Evolutionary conservation across 169 alveolate species (phyloP), one percentile per base, ranked within the genome.

Genomic region (Plasmodium falciparum): DNA sequence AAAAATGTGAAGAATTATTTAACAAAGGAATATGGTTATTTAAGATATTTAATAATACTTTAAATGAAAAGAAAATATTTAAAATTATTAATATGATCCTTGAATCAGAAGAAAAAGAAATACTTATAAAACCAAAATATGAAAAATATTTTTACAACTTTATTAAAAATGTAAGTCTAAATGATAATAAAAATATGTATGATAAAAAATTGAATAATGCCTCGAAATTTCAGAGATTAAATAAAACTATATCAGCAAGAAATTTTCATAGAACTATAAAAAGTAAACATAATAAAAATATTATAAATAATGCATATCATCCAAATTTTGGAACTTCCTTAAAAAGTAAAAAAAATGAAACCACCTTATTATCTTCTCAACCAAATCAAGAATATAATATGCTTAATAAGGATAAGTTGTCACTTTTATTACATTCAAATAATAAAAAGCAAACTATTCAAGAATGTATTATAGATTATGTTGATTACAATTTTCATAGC

Each of bases 61-160:
- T 69, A 61, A 69, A 83, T 43, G 91, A 83, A 54, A 83, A 69
- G 70, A 83, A 22, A 29, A 70, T 69, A 26, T 83, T 67, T 61
- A 56, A 56, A 33, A 20, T 83, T 26, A 83, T 83, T 56, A 58
- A 83, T 83, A 83, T 49, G 26, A 83, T 83, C 15, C 72, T 83
- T 33, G 91, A 83, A 56, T 83, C 91, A 62, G 91, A 83, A 67
- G 91, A 83, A 29, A 83, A 83, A 43, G 91, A 83, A 45, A 59
- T 83, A 12, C 7, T 69, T 54, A 83, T 83, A 12, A 56, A 83
- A 45, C 91, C 91, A 2, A 67, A 83, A 61, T 58, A 83, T 72
- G 85, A 83, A 72, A 83, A 83, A 83, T 83, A 83, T 26, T 83
- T 83, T 69, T 83, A 83, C 20, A 63, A 69, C 47, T 83, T 83